phyloP scores from a whole-genome alignment of 2,329 filamentous ascomycete species.

The Torrubiellomyces zombiae region DNA sequence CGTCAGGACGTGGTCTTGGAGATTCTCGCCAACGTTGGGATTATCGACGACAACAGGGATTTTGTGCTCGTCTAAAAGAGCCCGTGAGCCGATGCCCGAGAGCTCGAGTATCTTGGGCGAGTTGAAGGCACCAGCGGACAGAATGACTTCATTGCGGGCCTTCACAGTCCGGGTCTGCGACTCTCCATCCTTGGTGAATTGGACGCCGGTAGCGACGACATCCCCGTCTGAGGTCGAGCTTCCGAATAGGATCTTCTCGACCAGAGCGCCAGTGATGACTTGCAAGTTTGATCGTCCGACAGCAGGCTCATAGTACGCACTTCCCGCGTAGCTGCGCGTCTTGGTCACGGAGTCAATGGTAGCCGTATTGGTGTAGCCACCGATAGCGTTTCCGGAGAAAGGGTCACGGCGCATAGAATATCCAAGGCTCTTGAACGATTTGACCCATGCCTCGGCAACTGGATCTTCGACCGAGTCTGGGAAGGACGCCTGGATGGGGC shows the following conservation, averaged over 20 bases:
- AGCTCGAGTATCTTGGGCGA: slow-evolving; percentile 12
- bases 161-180: neutral
- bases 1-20: slow-evolving; percentile 1
- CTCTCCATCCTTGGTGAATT: slow-evolving; percentile 1
- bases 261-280: neutral
- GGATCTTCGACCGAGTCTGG: slow-evolving; percentile 7
- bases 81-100: slow-evolving; percentile 15
- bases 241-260: slow-evolving; percentile 12
- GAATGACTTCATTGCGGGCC: slow-evolving; percentile 1
- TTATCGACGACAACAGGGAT: slow-evolving; percentile 1
- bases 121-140: slow-evolving; percentile 4
- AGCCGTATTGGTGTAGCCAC: slow-evolving; percentile 14
- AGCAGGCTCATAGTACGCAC: slow-evolving; percentile 14
- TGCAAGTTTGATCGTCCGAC: slow-evolving; percentile 9
- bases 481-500: slow-evolving; percentile 1
- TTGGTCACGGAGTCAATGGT: slow-evolving; percentile 12
- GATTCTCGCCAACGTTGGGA: slow-evolving; percentile 1
- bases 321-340: slow-evolving; percentile 13
- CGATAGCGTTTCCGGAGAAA: slow-evolving; percentile 10
- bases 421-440: slow-evolving; percentile 16
- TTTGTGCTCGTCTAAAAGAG: slow-evolving; percentile 8
- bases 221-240: neutral
- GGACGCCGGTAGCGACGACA: neutral
- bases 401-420: slow-evolving; percentile 15
- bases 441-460: slow-evolving; percentile 17